Base-by-base conservation (phyloP, 495 filamentous ascomycete genomes). In the Neurospora pannonica region DNA sequence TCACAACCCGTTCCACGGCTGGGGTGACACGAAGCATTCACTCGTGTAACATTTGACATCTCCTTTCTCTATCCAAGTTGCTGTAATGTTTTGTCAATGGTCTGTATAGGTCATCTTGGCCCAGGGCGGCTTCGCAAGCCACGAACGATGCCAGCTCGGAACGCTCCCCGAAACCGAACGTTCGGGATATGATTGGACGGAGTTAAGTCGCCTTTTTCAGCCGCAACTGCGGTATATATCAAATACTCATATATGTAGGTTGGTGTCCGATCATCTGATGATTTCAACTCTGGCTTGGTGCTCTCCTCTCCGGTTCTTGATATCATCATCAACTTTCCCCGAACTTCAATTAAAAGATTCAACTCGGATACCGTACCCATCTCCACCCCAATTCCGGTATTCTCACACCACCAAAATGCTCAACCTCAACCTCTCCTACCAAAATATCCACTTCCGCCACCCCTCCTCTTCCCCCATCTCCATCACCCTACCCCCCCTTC, bases 341-440 rank as follows among this genome's bases (percentile, higher is more conserved):
- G 4, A 39, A 15, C 13, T 39, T 39, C 38, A 5, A 39, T 43
- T 19, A 1, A 7, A 43, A 17, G 36, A 13, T 17, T 40, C 39
- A 13, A 40, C 40, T 42, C 40, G 43, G 43, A 46, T 21, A 46
- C 43, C 2, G 19, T 46, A 46, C 43, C 43, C 43, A 46, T 21
- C 43, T 0, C 43, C 8, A 46, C 21, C 6, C n/a, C 6, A 5
- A 40, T 38, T 40, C 43, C 19, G 0, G 2, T 21, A 39, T 39
- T 1, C 19, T 19, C 43, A n/a, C 36, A 46, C 9, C 19, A 10
- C 48, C 73, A 38, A 19, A 9, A 77, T 76, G 74, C 31, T 70
- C 48, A 34, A 39, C 39, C 43, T 76, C 10, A 73, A 71, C 48
- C 78, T 82, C 40, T 79, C 75, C 48, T 83, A 78, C 75, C 72